Evolutionary conservation across 306 rosid species (phyloP), one percentile per base, ranked within the genome.

Genomic region (Cucumis sativus): DNA sequence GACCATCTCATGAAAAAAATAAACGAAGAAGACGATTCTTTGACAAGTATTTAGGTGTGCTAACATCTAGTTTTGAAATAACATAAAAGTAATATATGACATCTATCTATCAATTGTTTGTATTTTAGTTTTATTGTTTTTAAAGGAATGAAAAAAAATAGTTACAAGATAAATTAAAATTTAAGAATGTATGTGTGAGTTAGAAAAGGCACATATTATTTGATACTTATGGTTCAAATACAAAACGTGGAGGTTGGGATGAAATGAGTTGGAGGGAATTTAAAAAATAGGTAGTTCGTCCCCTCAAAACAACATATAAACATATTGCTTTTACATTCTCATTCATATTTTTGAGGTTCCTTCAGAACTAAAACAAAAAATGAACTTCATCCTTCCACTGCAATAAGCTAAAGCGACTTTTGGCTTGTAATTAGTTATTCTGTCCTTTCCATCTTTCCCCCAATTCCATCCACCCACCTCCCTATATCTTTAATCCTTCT

Each of bases 381-480:
- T 6, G 6, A 43, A 12, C 52, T 69, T 0, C 56, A 43, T 69
- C 52, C 16, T 47, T 6, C 75, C 0, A 51, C 1, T 51, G 7
- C 56, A 69, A 69, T 69, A 69, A 69, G 75, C 20, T 69, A 69
- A 69, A 69, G 55, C 57, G 75, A 69, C 75, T 43, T 43, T 6
- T 69, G 56, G 39, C 4, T 43, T 69, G 75, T 69, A 69, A 69
- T 69, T 43, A n/a, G 75, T 43, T 69, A 1, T 21, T 43, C 7
- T 21, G 75, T 69, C 75, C 74, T 18, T 20, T 20, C 10, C 6
- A 5, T 17, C 12, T 8, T 39, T 66, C 28, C 52, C 28, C 28
- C 18, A 37, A 18, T 66, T 10, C 49, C 49, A 7, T 47, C 25
- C 74, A 68, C 37, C 75, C 57, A 41, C 56, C 55, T 69, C 57